Conservation (phyloP, 371 early-diverging fungal species). For the Funneliformis caledonium region DNA sequence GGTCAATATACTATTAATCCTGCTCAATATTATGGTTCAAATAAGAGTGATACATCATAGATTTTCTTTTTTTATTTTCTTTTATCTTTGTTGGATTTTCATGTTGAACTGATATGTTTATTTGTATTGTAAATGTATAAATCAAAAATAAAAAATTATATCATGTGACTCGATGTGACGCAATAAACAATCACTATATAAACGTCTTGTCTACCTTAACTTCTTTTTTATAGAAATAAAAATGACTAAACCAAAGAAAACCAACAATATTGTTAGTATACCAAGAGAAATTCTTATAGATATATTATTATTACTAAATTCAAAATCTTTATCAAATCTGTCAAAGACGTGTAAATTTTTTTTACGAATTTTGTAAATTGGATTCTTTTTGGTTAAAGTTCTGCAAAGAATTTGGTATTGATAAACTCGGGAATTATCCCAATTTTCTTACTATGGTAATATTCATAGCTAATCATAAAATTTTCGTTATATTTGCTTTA, state of each 20-base stretch:
- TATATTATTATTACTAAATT: neutral
- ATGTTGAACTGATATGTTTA: no score
- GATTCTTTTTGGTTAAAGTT: neutral
- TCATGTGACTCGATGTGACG: no score
- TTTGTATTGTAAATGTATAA: no score
- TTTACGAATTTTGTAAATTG: neutral
- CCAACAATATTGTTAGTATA: neutral
- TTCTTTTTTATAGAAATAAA: neutral
- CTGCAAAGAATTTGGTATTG: neutral
- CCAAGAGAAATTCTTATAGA: constrained; percentile 1
- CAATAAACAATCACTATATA: no score
- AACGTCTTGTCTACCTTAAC: no score
- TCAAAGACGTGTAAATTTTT: neutral
- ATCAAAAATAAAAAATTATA: no score
- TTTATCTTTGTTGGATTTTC: neutral
- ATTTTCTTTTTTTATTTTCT: no score
- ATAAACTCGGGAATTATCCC: neutral
- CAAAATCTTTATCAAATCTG: neutral
- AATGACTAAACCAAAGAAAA: neutral
- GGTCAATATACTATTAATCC: neutral
- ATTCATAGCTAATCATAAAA: no score
- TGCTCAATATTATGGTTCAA: neutral
- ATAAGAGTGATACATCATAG: neutral
- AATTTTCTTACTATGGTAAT: neutral
- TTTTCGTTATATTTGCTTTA: no score